Conservation (phyloP, 768 basidiomycete species). For the Tulasnella sp. region DNA sequence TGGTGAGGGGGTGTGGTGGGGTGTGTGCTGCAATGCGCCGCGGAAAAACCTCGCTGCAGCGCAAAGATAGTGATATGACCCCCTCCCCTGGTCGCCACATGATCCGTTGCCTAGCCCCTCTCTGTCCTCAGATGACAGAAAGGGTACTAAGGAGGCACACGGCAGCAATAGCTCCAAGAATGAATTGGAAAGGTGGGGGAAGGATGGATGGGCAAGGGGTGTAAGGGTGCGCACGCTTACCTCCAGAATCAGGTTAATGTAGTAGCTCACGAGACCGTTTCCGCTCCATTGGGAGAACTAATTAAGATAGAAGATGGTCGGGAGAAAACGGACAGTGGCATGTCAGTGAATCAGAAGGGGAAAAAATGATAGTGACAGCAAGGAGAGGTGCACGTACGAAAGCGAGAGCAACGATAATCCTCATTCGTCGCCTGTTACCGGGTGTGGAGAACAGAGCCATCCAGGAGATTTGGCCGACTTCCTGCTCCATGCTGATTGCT, state of each 20-base stretch:
- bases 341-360: not conserved
- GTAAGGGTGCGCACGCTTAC: not conserved
- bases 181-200: not conserved
- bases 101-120: not conserved
- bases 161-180: not conserved
- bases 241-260: slow-evolving; percentile 43
- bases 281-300: slow-evolving; percentile 77
- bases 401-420: slow-evolving; percentile 54
- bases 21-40: not conserved
- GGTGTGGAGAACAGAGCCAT: slow-evolving; percentile 59
- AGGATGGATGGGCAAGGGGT: not conserved
- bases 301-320: not conserved
- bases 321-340: not conserved
- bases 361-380: not conserved
- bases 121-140: slow-evolving; percentile 13
- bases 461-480: slow-evolving; percentile 55
- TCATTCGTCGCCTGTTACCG: slow-evolving; percentile 71
- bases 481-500: slow-evolving; percentile 64
- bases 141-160: not conserved
- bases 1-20: not conserved
- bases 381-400: slow-evolving; percentile 3
- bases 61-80: not conserved
- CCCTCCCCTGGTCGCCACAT: slow-evolving; percentile 3
- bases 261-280: slow-evolving; percentile 73
- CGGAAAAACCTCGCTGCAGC: slow-evolving; percentile 1